Percentiles rank a stretch among this genome's conserved stretches.
phyloP scores from a whole-genome alignment of 768 basidiomycete genomes.

The Sutorius australiensis region DNA sequence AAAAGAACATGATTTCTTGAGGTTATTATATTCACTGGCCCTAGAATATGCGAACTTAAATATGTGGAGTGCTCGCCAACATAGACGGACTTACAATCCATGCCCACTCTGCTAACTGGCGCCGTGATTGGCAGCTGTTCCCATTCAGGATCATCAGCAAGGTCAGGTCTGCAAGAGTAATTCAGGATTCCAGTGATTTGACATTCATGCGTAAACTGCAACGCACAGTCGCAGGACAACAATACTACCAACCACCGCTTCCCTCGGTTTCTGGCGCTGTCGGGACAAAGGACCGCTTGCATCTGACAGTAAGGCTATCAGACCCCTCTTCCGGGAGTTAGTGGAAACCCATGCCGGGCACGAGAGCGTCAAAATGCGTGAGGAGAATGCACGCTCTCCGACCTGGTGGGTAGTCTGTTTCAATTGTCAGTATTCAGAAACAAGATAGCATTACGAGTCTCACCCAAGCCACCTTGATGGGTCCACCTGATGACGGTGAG shows the following conservation, averaged over 20 bases:
- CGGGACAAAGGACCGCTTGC: slow-evolving; percentile 40
- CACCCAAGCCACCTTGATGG: slow-evolving; percentile 41
- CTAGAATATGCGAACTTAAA: slow-evolving; percentile 33
- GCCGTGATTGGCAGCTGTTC: slow-evolving; percentile 45
- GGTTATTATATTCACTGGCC: slow-evolving; percentile 49
- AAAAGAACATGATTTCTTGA: slow-evolving; percentile 62
- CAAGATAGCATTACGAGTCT: not conserved
- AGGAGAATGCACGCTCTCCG: slow-evolving; percentile 39
- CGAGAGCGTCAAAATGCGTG: slow-evolving; percentile 46
- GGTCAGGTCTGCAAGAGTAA: slow-evolving; percentile 42
- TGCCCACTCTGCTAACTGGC: slow-evolving; percentile 39
- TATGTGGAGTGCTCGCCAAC: not conserved
- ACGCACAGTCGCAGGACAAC: slow-evolving; percentile 51
- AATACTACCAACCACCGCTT: slow-evolving; percentile 46
- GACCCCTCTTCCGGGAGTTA: slow-evolving; percentile 28
- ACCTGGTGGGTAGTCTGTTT: slow-evolving; percentile 21
- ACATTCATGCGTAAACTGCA: not conserved
- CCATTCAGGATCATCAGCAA: slow-evolving; percentile 50
- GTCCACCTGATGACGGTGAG: slow-evolving; percentile 23
- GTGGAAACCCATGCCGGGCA: slow-evolving; percentile 33
- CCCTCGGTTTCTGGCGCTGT: slow-evolving; percentile 31
- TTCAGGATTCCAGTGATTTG: not conserved
- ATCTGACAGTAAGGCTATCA: slow-evolving; percentile 50
- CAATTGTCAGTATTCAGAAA: slow-evolving; percentile 1
- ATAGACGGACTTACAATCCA: slow-evolving; percentile 43